Base-by-base conservation (phyloP, 2,329 filamentous ascomycete species). In the Alternaria burnsii region DNA sequence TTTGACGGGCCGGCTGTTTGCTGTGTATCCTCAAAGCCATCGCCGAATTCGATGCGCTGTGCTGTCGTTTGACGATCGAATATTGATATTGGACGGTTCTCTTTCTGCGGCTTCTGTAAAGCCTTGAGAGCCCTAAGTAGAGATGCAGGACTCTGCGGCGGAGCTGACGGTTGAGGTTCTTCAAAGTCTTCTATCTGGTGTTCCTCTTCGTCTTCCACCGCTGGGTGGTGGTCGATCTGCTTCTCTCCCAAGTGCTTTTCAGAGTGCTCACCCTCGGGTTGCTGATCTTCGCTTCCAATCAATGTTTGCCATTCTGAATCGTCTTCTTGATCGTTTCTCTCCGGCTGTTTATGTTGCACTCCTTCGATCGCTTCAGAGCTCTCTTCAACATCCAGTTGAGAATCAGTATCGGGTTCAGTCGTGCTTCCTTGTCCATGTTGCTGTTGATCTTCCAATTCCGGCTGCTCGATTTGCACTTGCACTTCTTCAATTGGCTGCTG, bases 31-130 rank as follows among this genome's bases (percentile, higher is more conserved):
- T 78, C 71, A 47, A 77, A 76, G 5, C 71, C 76, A 12, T 79
- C 77, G 5, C 77, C 78, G 55, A 78, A 82, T 9, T 74, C 70
- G 14, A 82, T 67, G 12, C 78, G 72, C 24, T 71, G 62, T 8
- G 80, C 81, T 51, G 72, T 74, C 0, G 66, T 46, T 55, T 83
- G 82, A 14, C 69, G 76, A 30, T 82, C 80, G 34, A 82, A 77
- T 41, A 82, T 76, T 6, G 72, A 70, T 40, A 55, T 54, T 26
- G 65, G 67, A 10, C 66, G 72, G 42, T 81, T 80, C 55, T 78
- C 77, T 57, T 79, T 77, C 34, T 73, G 68, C 12, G 62, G 52
- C 24, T 67, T 71, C 20, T 56, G 61, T 4, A 59, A 50, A 10
- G 61, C 55, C 43, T 72, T 74, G 3, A 73, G 26, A 3, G 66